Evolutionary conservation across 2,329 filamentous ascomycete genomes (phyloP).

Genomic region (Nigrospora oryzae): DNA sequence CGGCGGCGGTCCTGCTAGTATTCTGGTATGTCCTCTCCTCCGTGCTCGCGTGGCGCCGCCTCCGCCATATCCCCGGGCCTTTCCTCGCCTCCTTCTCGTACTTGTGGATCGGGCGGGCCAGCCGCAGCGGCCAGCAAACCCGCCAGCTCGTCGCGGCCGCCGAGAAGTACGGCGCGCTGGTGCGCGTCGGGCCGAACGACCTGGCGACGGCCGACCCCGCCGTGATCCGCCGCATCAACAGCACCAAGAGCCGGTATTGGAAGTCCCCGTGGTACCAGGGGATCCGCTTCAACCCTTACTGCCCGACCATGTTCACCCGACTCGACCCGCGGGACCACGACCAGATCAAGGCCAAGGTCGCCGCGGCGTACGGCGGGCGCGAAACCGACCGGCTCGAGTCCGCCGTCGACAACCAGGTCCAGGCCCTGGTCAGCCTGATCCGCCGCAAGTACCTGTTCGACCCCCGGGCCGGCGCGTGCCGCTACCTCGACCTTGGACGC

Average conservation of each 20-base stretch:
- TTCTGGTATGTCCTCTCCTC: conserved; percentile 4
- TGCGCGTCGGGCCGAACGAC: conserved; percentile 14
- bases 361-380: conserved; percentile 11
- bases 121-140: conserved; percentile 2
- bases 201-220: conserved; percentile 13
- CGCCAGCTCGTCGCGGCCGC: background rate
- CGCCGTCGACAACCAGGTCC: conserved; percentile 8
- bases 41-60: conserved; percentile 9
- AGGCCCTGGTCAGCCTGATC: conserved; percentile 7
- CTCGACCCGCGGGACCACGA: conserved; percentile 9
- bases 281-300: conserved; percentile 8
- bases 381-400: conserved; percentile 9
- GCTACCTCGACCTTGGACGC: conserved; percentile 6
- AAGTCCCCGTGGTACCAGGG: conserved; percentile 10
- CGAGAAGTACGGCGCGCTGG: conserved; percentile 8
- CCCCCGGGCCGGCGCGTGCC: background rate
- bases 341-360: conserved; percentile 10
- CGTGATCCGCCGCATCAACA: conserved; percentile 9
- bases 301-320: conserved; percentile 8
- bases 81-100: conserved; percentile 11
- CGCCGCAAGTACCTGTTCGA: conserved; percentile 9
- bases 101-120: conserved; percentile 6
- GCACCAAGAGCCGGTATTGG: conserved; percentile 9
- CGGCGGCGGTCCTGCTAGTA: no score
- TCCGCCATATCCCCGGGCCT: conserved; percentile 10